phyloP scores from a whole-genome alignment of 257 asterid species.

The Galeopsis tetrahit region DNA sequence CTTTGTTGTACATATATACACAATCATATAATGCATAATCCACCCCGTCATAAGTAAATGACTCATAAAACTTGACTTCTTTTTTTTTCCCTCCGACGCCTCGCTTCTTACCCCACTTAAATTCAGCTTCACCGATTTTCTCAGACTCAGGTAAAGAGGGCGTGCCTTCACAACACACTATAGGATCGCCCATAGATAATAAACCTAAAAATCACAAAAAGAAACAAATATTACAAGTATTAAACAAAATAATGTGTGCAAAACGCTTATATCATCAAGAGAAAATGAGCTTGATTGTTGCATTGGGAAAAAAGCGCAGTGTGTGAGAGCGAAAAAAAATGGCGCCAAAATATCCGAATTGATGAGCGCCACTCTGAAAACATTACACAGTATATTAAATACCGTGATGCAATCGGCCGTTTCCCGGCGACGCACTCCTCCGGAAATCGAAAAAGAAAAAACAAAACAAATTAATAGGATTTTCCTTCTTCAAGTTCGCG shows the following conservation, averaged over 20 bases:
- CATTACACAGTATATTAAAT: background rate
- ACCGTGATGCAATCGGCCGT: background rate
- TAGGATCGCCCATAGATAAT: background rate
- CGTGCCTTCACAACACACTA: conserved; percentile 34
- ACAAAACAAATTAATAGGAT: background rate
- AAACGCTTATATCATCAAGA: background rate
- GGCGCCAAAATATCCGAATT: background rate
- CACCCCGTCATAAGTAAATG: conserved; percentile 73
- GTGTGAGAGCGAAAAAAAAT: background rate
- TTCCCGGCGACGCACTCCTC: background rate
- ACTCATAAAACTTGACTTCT: conserved; percentile 61
- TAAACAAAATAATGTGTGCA: background rate
- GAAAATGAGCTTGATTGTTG: background rate
- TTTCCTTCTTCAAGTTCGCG: background rate
- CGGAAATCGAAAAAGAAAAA: background rate
- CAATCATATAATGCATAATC: conserved; percentile 63
- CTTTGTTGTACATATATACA: conserved; percentile 65
- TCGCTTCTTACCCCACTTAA: conserved; percentile 68
- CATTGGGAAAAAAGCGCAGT: background rate
- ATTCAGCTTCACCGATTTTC: conserved; percentile 45
- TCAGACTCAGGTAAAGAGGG: conserved; percentile 31
- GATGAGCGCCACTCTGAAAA: background rate
- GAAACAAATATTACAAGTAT: conserved; percentile 21
- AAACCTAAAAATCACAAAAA: conserved; percentile 28
- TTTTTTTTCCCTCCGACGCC: conserved; percentile 55